These are phyloP conservation scores for Cryphonectria japonica DNA, from an alignment of 2,329 filamentous ascomycete genomes.

Conservation along the genomic window DNA sequence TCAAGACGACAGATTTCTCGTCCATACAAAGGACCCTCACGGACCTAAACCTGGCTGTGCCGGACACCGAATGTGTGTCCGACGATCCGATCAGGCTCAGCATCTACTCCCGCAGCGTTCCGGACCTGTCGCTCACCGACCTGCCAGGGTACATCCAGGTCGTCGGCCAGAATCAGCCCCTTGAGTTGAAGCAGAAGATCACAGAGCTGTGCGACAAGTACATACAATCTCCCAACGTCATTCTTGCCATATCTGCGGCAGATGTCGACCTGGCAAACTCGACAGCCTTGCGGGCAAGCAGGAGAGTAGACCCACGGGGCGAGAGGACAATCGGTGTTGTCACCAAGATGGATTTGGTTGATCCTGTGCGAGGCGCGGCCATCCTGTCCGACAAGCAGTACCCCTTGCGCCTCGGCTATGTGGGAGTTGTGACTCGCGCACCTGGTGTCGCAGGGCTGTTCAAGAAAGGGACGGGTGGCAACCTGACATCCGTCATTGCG, in stretches of 20 bases:
- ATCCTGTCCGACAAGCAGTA: slow-evolving; percentile 92
- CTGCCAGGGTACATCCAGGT: slow-evolving; percentile 98
- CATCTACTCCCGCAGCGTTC: slow-evolving; percentile 94
- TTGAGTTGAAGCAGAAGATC: slow-evolving; percentile 93
- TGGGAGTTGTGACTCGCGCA: slow-evolving; percentile 88
- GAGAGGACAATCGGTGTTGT: slow-evolving; percentile 98
- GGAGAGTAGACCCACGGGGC: slow-evolving; percentile 89
- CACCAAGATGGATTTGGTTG: slow-evolving; percentile 98
- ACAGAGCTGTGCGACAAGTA: slow-evolving; percentile 97
- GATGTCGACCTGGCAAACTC: slow-evolving; percentile 98
- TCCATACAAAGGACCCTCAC: slow-evolving; percentile 93
- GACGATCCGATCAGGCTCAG: slow-evolving; percentile 96
- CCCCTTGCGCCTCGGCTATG: slow-evolving; percentile 90
- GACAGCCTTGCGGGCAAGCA: slow-evolving; percentile 84
- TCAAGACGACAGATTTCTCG: slow-evolving; percentile 88
- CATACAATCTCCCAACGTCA: slow-evolving; percentile 93
- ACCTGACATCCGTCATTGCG: slow-evolving; percentile 78
- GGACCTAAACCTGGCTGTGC: slow-evolving; percentile 91
- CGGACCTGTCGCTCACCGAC: slow-evolving; percentile 94
- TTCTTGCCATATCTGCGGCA: slow-evolving; percentile 94
- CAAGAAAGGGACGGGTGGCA: slow-evolving; percentile 72
- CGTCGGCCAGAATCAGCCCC: slow-evolving; percentile 84
- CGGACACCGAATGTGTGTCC: slow-evolving; percentile 87
- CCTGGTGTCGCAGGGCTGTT: slow-evolving; percentile 76
- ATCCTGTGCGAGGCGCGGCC: slow-evolving; percentile 74